Percentiles rank a stretch among this genome's conserved stretches.
Conservation (phyloP, 768 basidiomycete genomes). For the Xerocomellus chrysenteron region DNA sequence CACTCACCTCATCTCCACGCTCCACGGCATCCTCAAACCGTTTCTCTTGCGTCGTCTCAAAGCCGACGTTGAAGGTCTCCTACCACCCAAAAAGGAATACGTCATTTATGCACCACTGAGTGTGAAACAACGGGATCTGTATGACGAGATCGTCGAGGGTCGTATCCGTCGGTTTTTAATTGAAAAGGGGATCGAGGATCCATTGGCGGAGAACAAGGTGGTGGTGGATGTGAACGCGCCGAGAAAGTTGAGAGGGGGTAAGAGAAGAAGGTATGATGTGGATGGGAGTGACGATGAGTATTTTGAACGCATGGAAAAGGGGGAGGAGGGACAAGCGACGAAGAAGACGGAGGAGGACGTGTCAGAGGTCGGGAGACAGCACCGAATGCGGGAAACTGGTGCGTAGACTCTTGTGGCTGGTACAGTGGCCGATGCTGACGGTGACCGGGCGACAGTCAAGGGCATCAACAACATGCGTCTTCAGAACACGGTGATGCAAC, state of each 20-base stretch:
- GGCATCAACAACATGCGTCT: conserved; percentile 90
- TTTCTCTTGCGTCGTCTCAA: conserved; percentile 93
- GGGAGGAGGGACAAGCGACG: conserved; percentile 39
- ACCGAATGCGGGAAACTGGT: conserved; percentile 62
- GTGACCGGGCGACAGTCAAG: conserved; percentile 49
- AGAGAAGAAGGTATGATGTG: conserved; percentile 49
- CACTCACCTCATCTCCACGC: conserved; percentile 65
- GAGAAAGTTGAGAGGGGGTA: conserved; percentile 36
- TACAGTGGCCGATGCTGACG: background rate
- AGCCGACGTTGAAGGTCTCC: conserved; percentile 71
- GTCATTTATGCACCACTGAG: conserved; percentile 90
- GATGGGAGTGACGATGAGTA: conserved; percentile 65
- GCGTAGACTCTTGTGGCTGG: conserved; percentile 20
- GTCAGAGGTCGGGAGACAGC: conserved; percentile 54
- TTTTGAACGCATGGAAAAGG: conserved; percentile 57
- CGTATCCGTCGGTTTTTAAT: conserved; percentile 66
- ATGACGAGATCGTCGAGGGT: conserved; percentile 74
- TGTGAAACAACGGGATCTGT: conserved; percentile 77
- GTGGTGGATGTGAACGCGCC: conserved; percentile 32
- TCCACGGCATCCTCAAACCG: conserved; percentile 91
- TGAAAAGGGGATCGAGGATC: conserved; percentile 29
- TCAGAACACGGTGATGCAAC: conserved; percentile 95
- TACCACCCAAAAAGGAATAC: conserved; percentile 95
- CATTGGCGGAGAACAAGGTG: conserved; percentile 18
- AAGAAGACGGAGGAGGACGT: conserved; percentile 45